Evolutionary conservation across 495 filamentous ascomycete species (phyloP), one percentile per base, ranked within the genome.

Genomic region (Aspergillus saccharolyticus): DNA sequence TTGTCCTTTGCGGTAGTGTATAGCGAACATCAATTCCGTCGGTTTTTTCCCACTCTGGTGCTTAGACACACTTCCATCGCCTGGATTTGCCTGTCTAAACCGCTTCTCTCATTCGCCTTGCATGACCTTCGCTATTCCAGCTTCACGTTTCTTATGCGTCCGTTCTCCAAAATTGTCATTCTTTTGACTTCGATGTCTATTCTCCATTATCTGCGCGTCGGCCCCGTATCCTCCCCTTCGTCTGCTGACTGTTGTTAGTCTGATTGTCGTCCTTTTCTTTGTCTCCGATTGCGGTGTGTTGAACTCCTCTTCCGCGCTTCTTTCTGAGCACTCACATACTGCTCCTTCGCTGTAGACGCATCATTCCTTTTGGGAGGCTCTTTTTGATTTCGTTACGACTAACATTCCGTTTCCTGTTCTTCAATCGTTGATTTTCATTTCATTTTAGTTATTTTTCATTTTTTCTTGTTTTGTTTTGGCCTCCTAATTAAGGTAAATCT

Each of bases 291-390:
- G 54, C 56, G 61, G 58, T 51, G 47, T 57, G 56, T 46, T 58
- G 60, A 60, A 52, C 46, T 47, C 54, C 45, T 54, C 60, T 28
- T 61, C 52, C 53, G 50, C 52, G 54, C 62, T 58, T 33, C 50
- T 58, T 55, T 54, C 52, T 58, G 61, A 59, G 53, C 53, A 55
- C 57, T 61, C 58, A 64, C 66, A 59, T 65, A 59, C 58, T 63
- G 57, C 61, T 62, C 59, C 59, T 58, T 56, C 53, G 61, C 56
- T 67, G 58, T 65, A 68, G 58, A 59, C 61, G 62, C 63, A 65
- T 63, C 51, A 53, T 68, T 65, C 56, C 56, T 54, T 64, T 63
- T 73, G 69, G 70, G 70, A 70, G 70, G 70, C 67, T 69, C 53
- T 64, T 46, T 63, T 12, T 39, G 33, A 39, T 39, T 39, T 39